phyloP scores from a whole-genome alignment of 208 protist species.

The Acanthamoeba lenticulata region DNA sequence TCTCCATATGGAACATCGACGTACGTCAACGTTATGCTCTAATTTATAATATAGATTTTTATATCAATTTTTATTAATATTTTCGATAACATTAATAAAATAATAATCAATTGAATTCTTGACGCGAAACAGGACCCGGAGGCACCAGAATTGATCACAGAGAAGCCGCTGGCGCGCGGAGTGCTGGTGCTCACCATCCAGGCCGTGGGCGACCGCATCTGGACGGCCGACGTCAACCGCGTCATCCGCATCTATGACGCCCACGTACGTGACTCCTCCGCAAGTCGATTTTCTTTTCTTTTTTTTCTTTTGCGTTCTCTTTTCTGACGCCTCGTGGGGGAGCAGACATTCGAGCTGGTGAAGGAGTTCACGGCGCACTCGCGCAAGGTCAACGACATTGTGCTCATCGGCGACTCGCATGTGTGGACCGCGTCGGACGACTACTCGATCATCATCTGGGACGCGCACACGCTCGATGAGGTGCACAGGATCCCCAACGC shows the following conservation, averaged over 20 bases:
- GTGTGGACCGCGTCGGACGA: conserved; percentile 64
- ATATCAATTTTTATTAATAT: too few relatives aligned
- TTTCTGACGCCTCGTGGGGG: background rate
- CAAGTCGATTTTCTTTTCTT: background rate
- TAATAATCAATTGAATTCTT: too few relatives aligned
- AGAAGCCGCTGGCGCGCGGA: background rate
- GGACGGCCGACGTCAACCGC: conserved; percentile 29
- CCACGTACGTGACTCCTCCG: background rate
- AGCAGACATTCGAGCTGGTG: conserved; percentile 42
- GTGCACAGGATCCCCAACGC: conserved; percentile 51
- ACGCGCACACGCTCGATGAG: background rate
- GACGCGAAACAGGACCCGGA: conserved; percentile 52
- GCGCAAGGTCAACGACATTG: conserved; percentile 29
- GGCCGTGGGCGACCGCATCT: conserved; percentile 20
- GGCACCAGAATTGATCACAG: background rate
- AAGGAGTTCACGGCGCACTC: conserved; percentile 46
- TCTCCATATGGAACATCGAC: conserved; percentile 34
- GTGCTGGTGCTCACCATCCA: background rate
- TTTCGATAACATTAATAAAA: too few relatives aligned
- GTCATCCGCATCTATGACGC: conserved; percentile 20
- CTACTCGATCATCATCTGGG: conserved; percentile 43
- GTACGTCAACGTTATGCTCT: background rate
- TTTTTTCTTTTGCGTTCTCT: background rate
- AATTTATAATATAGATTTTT: too few relatives aligned
- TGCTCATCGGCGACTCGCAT: conserved; percentile 24